A percentile compares a stretch with the other conserved stretches of the same genome.
Evolutionary conservation across 805 yeast species (phyloP).

Genomic region (Saturnispora zaruensis): DNA sequence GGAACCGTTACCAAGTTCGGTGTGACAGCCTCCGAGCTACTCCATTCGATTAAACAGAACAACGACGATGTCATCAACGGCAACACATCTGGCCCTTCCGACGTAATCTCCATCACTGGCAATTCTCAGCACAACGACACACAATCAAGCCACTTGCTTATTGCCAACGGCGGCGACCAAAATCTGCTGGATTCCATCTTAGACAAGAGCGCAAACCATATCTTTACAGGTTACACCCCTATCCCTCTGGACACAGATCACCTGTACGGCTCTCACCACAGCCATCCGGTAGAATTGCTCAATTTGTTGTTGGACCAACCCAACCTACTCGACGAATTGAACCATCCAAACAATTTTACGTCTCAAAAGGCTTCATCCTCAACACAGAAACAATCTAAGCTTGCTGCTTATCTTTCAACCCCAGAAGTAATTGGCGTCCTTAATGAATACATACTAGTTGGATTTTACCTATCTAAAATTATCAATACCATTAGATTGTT

Average conservation of each 20-base stretch:
- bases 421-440: constrained; percentile 25
- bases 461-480: constrained; percentile 7
- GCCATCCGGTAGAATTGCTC: constrained; percentile 18
- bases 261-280: constrained; percentile 1
- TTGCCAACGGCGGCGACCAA: constrained; percentile 5
- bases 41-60: constrained; percentile 26
- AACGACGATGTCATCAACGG: constrained; percentile 4
- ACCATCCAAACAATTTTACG: constrained; percentile 25
- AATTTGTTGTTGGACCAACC: constrained; percentile 31
- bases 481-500: background rate
- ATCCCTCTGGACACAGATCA: background rate
- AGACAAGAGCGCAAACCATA: background rate
- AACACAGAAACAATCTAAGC: constrained; percentile 15
- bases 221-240: constrained; percentile 3
- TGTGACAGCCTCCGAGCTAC: constrained; percentile 27
- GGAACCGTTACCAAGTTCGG: constrained; percentile 17
- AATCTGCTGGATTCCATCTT: background rate
- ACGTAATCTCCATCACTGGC: constrained; percentile 1
- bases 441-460: constrained; percentile 23
- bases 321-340: constrained; percentile 30
- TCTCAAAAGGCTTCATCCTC: background rate
- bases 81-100: background rate
- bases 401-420: constrained; percentile 27
- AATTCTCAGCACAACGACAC: background rate
- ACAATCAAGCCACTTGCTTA: background rate